Percentiles rank a stretch among this genome's conserved stretches.
phyloP scores from a whole-genome alignment of 148 eudicot species.

The Rhododendron griersonianum region DNA sequence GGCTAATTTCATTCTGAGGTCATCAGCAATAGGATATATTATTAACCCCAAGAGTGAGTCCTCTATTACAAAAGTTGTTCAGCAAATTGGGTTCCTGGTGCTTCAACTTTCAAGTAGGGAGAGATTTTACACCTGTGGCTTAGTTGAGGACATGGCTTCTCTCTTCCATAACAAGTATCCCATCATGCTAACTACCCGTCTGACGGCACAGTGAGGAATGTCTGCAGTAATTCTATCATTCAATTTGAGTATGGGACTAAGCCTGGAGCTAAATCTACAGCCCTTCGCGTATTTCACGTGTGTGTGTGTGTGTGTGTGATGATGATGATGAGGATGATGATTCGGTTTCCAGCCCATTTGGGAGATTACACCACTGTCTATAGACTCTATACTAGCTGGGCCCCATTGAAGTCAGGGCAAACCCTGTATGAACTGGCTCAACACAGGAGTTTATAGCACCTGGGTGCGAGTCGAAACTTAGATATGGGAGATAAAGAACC shows the following conservation, averaged over 20 bases:
- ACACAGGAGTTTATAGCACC: too few relatives aligned
- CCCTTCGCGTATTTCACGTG: background rate
- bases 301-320: background rate
- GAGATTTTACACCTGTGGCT: slow-evolving; percentile 56
- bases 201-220: slow-evolving; percentile 84
- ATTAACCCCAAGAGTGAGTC: slow-evolving; percentile 80
- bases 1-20: slow-evolving; percentile 48
- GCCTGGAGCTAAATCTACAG: background rate
- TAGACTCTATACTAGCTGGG: too few relatives aligned
- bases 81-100: slow-evolving; percentile 84
- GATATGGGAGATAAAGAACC: background rate
- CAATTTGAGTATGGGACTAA: slow-evolving; percentile 19
- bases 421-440: too few relatives aligned
- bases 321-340: background rate
- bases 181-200: slow-evolving; percentile 37
- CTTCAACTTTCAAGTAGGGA: slow-evolving; percentile 64
- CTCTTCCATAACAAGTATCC: slow-evolving; percentile 63
- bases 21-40: slow-evolving; percentile 58
- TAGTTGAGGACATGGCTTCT: slow-evolving; percentile 58
- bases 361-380: too few relatives aligned
- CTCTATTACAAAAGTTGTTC: slow-evolving; percentile 69
- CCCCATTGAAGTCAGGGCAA: too few relatives aligned
- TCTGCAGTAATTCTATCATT: slow-evolving; percentile 68
- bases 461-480: background rate
- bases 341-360: background rate